Percentiles rank a stretch among this genome's conserved stretches.
Conservation (phyloP, 495 filamentous ascomycete species). For the Pyrenula aspistea region DNA sequence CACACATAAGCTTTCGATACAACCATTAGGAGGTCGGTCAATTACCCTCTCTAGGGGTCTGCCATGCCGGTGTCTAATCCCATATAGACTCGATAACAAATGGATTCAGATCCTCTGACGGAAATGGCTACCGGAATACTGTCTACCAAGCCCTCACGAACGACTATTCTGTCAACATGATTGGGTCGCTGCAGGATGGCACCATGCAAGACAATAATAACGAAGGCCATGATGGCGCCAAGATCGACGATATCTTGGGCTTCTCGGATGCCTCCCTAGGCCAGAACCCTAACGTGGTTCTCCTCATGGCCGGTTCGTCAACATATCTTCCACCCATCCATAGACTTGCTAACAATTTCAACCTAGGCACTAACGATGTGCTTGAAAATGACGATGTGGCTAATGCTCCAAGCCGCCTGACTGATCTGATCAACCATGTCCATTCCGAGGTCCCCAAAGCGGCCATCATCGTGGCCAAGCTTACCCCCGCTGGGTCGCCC, state of each 20-base stretch:
- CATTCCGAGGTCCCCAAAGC: background rate
- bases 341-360: background rate
- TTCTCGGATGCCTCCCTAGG: background rate
- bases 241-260: background rate
- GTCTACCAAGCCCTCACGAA: background rate
- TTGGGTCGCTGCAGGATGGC: background rate
- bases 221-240: background rate
- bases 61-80: background rate
- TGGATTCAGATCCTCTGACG: background rate
- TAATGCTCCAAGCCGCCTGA: background rate
- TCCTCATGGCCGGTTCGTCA: background rate
- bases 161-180: background rate
- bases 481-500: background rate
- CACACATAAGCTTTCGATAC: background rate
- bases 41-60: background rate
- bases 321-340: too few species aligned
- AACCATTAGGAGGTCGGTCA: background rate
- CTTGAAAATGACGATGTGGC: background rate
- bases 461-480: background rate
- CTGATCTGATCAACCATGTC: background rate
- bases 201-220: background rate
- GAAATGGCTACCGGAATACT: background rate
- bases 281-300: background rate
- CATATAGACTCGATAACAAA: background rate
- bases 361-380: background rate